Evolutionary conservation across 2,329 filamentous ascomycete genomes (phyloP).

Genomic region (Leptographium flavum): DNA sequence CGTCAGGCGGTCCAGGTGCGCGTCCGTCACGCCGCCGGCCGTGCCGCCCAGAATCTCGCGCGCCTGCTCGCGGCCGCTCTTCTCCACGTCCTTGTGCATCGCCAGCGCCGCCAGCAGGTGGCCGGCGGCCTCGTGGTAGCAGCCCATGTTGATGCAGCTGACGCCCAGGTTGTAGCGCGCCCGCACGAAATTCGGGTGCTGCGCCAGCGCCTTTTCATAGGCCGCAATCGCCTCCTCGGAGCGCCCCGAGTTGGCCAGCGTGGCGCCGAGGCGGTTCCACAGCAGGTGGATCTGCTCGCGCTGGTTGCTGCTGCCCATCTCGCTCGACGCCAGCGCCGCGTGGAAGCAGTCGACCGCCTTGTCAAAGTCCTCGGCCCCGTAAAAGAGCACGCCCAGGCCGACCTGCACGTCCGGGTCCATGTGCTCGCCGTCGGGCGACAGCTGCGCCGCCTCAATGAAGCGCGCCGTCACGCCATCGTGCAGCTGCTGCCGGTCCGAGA

Average conservation of each 20-base stretch:
- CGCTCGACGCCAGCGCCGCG: conserved; percentile 72
- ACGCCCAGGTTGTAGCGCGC: conserved; percentile 95
- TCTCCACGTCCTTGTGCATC: conserved; percentile 92
- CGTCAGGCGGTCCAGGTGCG: conserved; percentile 72
- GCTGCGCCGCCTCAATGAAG: conserved; percentile 84
- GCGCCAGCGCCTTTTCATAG: conserved; percentile 79
- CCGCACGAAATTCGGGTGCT: conserved; percentile 92
- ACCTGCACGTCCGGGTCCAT: conserved; percentile 99
- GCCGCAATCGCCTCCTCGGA: conserved; percentile 93
- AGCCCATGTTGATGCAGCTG: conserved; percentile 93
- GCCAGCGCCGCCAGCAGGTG: conserved; percentile 83
- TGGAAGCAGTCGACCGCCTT: conserved; percentile 99
- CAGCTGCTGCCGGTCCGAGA: conserved; percentile 80
- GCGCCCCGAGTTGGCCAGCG: conserved; percentile 84
- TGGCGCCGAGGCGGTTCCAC: conserved; percentile 94
- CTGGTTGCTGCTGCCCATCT: conserved; percentile 71
- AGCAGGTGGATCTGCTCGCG: conserved; percentile 80
- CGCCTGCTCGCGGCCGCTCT: conserved; percentile 68
- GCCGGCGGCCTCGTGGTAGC: conserved; percentile 81
- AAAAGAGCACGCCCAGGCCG: conserved; percentile 90
- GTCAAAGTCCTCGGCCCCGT: conserved; percentile 93
- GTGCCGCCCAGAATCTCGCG: conserved; percentile 61
- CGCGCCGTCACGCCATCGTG: conserved; percentile 82
- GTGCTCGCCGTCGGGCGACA: conserved; percentile 80
- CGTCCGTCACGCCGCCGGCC: conserved; percentile 40